Evolutionary conservation across 2,329 filamentous ascomycete species (phyloP), one percentile per base, ranked within the genome.

Genomic region (Penicillium palitans): DNA sequence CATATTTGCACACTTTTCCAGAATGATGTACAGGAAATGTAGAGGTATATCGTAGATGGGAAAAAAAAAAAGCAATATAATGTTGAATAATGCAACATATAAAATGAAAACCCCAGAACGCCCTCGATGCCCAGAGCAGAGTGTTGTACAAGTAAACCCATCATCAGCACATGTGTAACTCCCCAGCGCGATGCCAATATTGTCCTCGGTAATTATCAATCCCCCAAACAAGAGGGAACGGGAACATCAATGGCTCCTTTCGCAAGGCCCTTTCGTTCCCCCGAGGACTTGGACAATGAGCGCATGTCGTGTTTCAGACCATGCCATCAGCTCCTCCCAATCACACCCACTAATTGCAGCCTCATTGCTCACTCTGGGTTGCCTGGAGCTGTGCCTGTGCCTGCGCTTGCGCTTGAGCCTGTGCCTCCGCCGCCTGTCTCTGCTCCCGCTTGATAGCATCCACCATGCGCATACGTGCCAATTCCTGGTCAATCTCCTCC

Each of bases 401-500:
- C 44, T 67, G 62, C 1, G 56, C 49, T 46, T 62, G 61, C 17
- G 59, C 55, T 55, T 63, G 58, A 19, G 47, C 52, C 33, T 66
- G 58, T 51, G 55, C 55, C 19, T 57, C 53, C 70, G 63, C 56
- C 73, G 68, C 70, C 82, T 70, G 61, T 49, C 82, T 76, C 68
- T 72, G 73, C 66, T 80, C 79, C 62, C 81, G 78, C 53, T 78
- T 74, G 75, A 79, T 63, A 70, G 75, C 64, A 73, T 78, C 72
- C 84, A 87, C 73, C 66, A 65, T 68, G 29, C 74, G 68, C 74
- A 95, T 81, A 63, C 90, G 81, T 72, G 90, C 83, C 65, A 96
- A 80, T 79, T 99, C 95, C 62, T 83, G 84, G 58, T 88, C 84
- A 70, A 99, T 95, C 55, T 82, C 78, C 27, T 81, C 80, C 13